Base-by-base conservation (phyloP, 176 grass and related monocot species). In the Saccharum officinarum region DNA sequence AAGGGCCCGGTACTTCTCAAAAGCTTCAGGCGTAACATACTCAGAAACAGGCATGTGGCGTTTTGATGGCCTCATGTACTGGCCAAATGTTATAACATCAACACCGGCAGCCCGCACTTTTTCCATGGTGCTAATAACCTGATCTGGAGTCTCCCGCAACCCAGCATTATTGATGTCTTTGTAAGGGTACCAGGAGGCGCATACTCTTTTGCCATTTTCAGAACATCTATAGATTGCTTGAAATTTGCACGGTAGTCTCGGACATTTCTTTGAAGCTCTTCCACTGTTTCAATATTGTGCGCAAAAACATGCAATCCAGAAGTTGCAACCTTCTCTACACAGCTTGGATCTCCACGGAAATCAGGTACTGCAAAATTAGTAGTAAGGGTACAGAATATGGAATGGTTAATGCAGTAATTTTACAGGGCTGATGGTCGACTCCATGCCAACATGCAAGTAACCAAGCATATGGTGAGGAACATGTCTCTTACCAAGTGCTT, bases 61-160 rank as follows among this genome's bases (percentile, higher is more conserved):
- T 77, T 98, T 98, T 10, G 96, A 98, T 31, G 96, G 96, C 45
- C 96, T 92, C 96, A 98, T 95, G 84, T 98, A 98, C 75, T 98
- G 96, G 73, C 96, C 96, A 89, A 98, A 95, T 69, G 96, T 98
- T 74, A 98, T 95, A 45, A 98, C 96, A 87, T 98, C 96, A 74
- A 98, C 96, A 79, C 86, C 96, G 67, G 93, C 93, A 79, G 91
- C 91, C 49, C 96, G 86, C 7, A 98, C 91, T 82, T 98, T 95
- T 67, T 98, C 93, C 96, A 94, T 98, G 36, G 93, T 95, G 83
- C 93, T 89, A 45, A 95, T 89, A 74, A 98, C 86, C 83, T 95
- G 93, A 87, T 98, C 93, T 0, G 91, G 88, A 41, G 91, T 98
- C 77, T 98, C 96, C 96, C 93, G 60, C 96, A 98, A 33, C 96